Evolutionary conservation across 805 yeast species (phyloP), one percentile per base, ranked within the genome.

Genomic region (Komagataella phaffii): DNA sequence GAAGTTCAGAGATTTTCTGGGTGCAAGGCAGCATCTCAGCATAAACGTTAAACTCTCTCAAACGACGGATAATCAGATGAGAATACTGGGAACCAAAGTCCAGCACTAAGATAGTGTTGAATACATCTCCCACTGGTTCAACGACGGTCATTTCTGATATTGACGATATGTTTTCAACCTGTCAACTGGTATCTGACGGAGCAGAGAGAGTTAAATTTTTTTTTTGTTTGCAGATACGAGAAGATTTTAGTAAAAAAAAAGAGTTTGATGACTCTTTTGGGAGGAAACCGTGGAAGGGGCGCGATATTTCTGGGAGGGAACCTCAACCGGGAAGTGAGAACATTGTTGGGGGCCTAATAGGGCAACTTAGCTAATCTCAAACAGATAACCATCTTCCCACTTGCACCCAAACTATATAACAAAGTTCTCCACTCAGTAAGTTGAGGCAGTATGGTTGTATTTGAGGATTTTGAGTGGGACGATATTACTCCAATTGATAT

Each of bases 21-120:
- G 99, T 93, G 73, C 99, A 93, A 59, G 99, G 99, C 57, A 93
- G 79, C 99, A 93, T 93, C 74, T 93, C 99, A 59, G 99, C 98
- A 70, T 93, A 93, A 59, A 93, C 91, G 69, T 93, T 89, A 76
- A 90, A 87, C 70, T 93, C 99, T 77, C 99, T 88, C 61, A 93
- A 79, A 73, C 99, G 87, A 73, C 99, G 85, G 55, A 97, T 90
- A 68, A 93, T 89, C 67, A 93, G 73, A 65, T 93, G 99, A 53
- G 96, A 88, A 74, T 93, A 93, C 74, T 93, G 99, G 55, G 99
- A 93, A 56, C 99, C 99, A 65, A 93, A 93, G 69, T 93, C 99
- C 66, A 93, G 79, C 67, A 93, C 97, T 73, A 93, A 77, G 59
- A 93, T 89, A 74, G 99, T 93, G 79, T 93, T 96, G 72, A 93